Base-by-base conservation (phyloP, 192 early-diverging fungal species). In the Coemansia nantahalensis region DNA sequence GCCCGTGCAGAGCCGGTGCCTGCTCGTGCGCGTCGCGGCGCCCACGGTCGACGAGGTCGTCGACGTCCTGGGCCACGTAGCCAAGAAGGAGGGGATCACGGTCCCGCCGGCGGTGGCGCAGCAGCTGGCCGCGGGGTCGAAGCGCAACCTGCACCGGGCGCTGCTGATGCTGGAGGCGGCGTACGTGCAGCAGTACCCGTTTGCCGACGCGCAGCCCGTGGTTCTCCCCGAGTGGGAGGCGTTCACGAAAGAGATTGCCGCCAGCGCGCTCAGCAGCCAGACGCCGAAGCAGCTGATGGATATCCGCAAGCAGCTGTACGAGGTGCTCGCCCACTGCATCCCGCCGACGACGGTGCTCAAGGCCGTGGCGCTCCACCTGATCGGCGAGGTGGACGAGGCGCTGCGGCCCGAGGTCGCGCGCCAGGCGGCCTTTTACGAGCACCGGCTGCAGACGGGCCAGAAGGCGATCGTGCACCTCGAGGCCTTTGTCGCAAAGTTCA, bases 401-500 rank as follows among this genome's bases (percentile, higher is more conserved):
- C 73, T 93, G 42, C 89, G 87, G 71, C 67, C 70, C 22, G 77
- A 76, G 23, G 69, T 96, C 39, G 71, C 88, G 17, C 68, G 79
- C 49, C 68, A 82, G 42, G 94, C 93, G 2, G 95, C 95, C 7
- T 83, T 87, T 48, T 92, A 90, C 70, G 93, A 98, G 58, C 89
- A 95, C 50, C 86, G 90, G 39, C 65, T 98, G 61, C 81, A 84
- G 35, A 64, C 81, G 13, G 95, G 95, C 2, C 85, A 82, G 49
- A 98, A 98, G 77, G 82, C 84, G 3, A 94, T 98, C 18, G 91
- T 97, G 53, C 93, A 98, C 62, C 75, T 98, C 23, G 95, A 98
- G 62, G 91, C 93, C 0, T 98, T 93, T 74, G 84, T 89, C 22
- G 91, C 90, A 33, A 86, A 86, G 58, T 82, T 95, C 45, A 97